A percentile compares a stretch with the other conserved stretches of the same genome.
Conservation (phyloP, 805 yeast genomes). For the Saturnispora silvae region DNA sequence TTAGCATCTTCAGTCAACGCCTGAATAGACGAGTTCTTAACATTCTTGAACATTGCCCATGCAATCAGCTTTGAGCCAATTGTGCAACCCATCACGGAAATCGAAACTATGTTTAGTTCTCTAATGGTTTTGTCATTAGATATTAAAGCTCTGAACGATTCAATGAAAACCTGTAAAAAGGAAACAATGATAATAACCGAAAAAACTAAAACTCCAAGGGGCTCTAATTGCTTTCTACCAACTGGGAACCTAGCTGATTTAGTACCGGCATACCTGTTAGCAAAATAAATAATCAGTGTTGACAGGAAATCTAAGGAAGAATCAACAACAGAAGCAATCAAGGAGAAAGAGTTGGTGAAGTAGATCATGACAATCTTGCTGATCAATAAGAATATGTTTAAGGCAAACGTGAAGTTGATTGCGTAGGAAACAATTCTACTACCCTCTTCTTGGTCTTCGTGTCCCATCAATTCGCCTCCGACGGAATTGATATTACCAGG, state of each 20-base stretch:
- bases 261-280: slow-evolving; percentile 40
- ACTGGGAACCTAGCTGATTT: slow-evolving; percentile 41
- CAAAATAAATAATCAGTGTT: slow-evolving; percentile 57
- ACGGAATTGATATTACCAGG: slow-evolving; percentile 56
- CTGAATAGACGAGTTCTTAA: slow-evolving; percentile 57
- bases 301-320: slow-evolving; percentile 66
- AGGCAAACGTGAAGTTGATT: slow-evolving; percentile 49
- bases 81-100: slow-evolving; percentile 52
- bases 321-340: slow-evolving; percentile 70
- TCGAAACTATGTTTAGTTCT: slow-evolving; percentile 38
- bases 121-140: slow-evolving; percentile 30
- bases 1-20: slow-evolving; percentile 77
- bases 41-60: slow-evolving; percentile 51
- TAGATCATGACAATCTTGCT: slow-evolving; percentile 53
- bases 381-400: slow-evolving; percentile 46
- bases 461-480: slow-evolving; percentile 41
- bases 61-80: slow-evolving; percentile 49
- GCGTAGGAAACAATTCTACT: slow-evolving; percentile 37
- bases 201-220: slow-evolving; percentile 67
- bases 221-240: slow-evolving; percentile 65
- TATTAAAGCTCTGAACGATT: slow-evolving; percentile 42
- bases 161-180: slow-evolving; percentile 61
- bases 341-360: slow-evolving; percentile 62
- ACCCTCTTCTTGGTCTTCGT: slow-evolving; percentile 25
- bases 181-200: slow-evolving; percentile 62